phyloP scores from a whole-genome alignment of 176 grass and related monocot genomes.

The Dactylis glomerata region DNA sequence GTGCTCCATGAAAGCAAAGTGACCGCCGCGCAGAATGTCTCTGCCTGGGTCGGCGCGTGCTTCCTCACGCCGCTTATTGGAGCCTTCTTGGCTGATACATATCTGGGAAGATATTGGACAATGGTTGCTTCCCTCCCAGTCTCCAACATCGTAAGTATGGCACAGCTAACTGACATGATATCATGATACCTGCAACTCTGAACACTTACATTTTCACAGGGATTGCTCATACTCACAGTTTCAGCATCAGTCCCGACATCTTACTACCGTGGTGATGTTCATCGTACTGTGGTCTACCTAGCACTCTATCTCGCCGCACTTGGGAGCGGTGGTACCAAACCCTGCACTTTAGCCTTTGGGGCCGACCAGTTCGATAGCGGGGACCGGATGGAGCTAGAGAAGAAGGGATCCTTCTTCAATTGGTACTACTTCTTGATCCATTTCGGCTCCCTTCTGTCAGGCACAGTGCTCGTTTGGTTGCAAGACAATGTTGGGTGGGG shows the following conservation, averaged over 20 bases:
- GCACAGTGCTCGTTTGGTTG: slow-evolving; percentile 51
- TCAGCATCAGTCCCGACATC: slow-evolving; percentile 17
- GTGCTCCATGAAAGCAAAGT: slow-evolving; percentile 31
- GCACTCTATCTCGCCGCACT: slow-evolving; percentile 46
- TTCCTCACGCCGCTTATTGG: slow-evolving; percentile 26
- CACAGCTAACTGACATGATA: background rate
- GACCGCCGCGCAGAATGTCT: background rate
- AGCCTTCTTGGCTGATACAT: slow-evolving; percentile 32
- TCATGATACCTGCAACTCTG: background rate
- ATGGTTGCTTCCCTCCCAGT: background rate
- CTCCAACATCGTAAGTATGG: background rate
- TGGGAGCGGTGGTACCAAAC: slow-evolving; percentile 36
- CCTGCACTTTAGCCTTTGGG: slow-evolving; percentile 33
- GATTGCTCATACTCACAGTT: slow-evolving; percentile 19
- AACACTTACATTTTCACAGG: slow-evolving; percentile 24
- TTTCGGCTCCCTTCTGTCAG: slow-evolving; percentile 28
- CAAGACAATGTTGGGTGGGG: slow-evolving; percentile 46
- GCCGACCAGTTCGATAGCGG: slow-evolving; percentile 43
- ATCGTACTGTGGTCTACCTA: slow-evolving; percentile 21
- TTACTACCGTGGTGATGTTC: background rate
- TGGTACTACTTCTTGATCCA: slow-evolving; percentile 52
- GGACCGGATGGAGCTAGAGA: slow-evolving; percentile 23
- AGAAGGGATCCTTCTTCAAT: slow-evolving; percentile 54
- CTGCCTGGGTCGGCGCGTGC: slow-evolving; percentile 11
- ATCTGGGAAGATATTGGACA: slow-evolving; percentile 35